Base-by-base conservation (phyloP, 208 protist genomes). In the Trypanosoma mega region DNA sequence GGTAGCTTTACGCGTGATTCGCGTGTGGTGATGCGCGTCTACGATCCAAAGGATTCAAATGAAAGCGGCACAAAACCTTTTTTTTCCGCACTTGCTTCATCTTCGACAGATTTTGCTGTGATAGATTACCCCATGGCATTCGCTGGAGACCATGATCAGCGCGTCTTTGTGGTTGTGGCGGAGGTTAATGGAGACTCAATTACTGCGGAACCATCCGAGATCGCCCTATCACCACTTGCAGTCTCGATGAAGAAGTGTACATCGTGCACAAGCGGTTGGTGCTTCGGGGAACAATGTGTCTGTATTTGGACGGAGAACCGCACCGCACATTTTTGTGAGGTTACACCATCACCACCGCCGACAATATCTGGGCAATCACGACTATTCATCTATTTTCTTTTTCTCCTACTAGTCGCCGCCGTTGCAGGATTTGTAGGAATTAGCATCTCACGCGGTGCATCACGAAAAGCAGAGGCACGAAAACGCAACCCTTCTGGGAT, bases 221-320 rank as follows among this genome's bases (percentile, higher is more conserved):
- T 85, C n/a, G 74, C 78, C 9, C 69, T 91, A 24, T 91, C 84
- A 9, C 76, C 81, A 1, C 65, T 91, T 5, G 34, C 80, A 12
- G 47, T 80, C 6, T 59, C 72, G 26, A 91, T 91, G 84, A 23
- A 48, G 41, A 24, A 49, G 12, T 82, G 78, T 63, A 52, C 24
- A 1, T 46, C 33, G 14, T 91, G 84, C 67, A 30, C 61, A 2
- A 85, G 74, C 16, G 75, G 80, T 7, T 73, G 74, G 31, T 78
- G 65, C 55, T 82, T 74, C 18, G 14, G 30, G 20, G 20, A 72
- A 26, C 14, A 16, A 9, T 66, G 68, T 21, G 60, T 68, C 16
- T 68, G 68, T 37, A 50, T 63, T 50, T 58, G 58, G 27, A 44
- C 49, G 43, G 18, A 18, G 30, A 76, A 70, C 49, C 64, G 64